Base-by-base conservation (phyloP, 768 basidiomycete genomes). In the Botryobasidium botryosum region DNA sequence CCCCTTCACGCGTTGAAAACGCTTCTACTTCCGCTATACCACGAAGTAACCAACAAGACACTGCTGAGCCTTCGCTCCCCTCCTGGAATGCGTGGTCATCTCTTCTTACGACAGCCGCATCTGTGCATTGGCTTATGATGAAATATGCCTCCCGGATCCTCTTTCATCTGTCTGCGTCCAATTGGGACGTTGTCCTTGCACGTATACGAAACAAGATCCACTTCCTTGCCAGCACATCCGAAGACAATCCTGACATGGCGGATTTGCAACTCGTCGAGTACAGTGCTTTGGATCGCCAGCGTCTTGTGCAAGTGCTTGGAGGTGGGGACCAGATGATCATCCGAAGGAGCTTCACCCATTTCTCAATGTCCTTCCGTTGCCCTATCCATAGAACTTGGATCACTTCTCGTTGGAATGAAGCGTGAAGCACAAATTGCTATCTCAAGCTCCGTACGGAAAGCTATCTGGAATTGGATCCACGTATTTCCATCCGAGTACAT, bases 391-490 rank as follows among this genome's bases (percentile, higher is more conserved):
- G 88, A 91, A 56, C 56, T 90, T 1, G 81, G 82, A 0, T 82
- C 81, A 1, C 66, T 85, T 3, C 71, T 92, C 24, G 73, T 91
- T 20, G 82, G 79, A 55, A 79, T 92, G 75, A 75, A 73, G 51
- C 69, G 67, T 27, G 76, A 82, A 32, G 72, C 77, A 0, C 84
- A 86, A 47, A 59, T 70, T 12, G 76, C 79, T 1, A 69, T 90
- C 39, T 75, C 85, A 0, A 64, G 71, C 23, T 73, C 79, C 23
- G 67, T 92, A 28, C 74, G 85, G 18, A 67, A 71, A 24, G 84
- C 83, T 1, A 65, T 92, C 23, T 91, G 88, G 87, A 86, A 80
- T 50, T 92, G 86, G 86, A 76, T 91, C 26, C 76, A 80, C 25
- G 64, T 72, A 20, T 82, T 78, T 54, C 79, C 84, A 0, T 62